A percentile compares a stretch with the other conserved stretches of the same genome.
phyloP scores from a whole-genome alignment of 352 stramenopile species.

The Pythium biforme region DNA sequence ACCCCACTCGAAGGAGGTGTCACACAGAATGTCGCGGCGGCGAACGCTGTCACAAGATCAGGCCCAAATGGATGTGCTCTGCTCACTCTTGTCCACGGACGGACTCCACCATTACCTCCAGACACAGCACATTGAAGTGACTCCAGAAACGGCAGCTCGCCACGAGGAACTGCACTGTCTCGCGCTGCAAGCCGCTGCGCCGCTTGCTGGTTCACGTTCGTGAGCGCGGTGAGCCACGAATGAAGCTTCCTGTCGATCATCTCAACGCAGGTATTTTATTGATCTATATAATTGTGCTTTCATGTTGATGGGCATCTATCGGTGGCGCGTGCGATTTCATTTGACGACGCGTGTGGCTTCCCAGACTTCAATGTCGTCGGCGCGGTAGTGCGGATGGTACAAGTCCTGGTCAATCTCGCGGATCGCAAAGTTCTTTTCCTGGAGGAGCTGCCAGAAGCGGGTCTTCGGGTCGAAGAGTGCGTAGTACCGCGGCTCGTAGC shows the following conservation, averaged over 20 bases:
- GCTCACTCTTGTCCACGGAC: conserved; percentile 75
- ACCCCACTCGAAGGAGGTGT: conserved; percentile 22
- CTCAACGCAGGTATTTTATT: neutral
- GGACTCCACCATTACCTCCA: conserved; percentile 67
- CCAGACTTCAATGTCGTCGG: conserved; percentile 91
- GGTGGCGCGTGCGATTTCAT: too few relatives aligned
- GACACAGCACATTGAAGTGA: conserved; percentile 51
- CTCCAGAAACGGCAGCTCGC: conserved; percentile 24
- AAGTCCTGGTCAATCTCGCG: conserved; percentile 45
- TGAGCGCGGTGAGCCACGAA: neutral
- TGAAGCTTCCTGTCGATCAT: too few relatives aligned
- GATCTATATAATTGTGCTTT: conserved; percentile 1
- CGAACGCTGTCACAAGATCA: conserved; percentile 31
- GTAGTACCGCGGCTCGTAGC: conserved; percentile 87
- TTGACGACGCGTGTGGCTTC: conserved; percentile 31
- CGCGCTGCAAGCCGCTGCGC: conserved; percentile 47
- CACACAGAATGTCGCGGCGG: conserved; percentile 14
- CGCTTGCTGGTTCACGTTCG: neutral
- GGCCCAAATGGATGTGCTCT: conserved; percentile 70
- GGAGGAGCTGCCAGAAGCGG: conserved; percentile 76
- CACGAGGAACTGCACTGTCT: conserved; percentile 78
- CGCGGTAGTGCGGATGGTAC: conserved; percentile 74
- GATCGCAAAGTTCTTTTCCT: conserved; percentile 43
- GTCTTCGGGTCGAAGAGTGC: conserved; percentile 76
- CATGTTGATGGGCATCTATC: neutral